Percentiles rank a stretch among this genome's conserved stretches.
phyloP scores from a whole-genome alignment of 257 asterid genomes.

The Solanum ossicruentum region DNA sequence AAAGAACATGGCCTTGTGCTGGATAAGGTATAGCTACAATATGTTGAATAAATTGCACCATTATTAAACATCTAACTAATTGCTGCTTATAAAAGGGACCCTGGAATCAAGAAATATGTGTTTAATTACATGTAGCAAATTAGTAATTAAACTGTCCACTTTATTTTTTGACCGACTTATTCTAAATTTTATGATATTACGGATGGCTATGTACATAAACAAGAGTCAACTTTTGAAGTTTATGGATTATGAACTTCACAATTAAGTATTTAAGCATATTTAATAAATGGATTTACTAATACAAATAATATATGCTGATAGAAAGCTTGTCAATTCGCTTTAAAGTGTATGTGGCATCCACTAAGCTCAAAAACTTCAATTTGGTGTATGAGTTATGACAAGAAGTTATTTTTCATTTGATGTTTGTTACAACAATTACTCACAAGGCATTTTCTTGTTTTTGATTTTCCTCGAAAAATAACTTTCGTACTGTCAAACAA shows the following conservation, averaged over 20 bases:
- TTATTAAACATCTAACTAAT: not conserved
- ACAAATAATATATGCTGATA: not conserved
- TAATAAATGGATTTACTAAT: not conserved
- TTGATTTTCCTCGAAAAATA: too few relatives aligned
- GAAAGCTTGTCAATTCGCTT: not conserved
- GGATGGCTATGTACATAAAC: not conserved
- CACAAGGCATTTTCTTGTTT: too few relatives aligned
- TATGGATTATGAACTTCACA: not conserved
- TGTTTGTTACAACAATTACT: too few relatives aligned
- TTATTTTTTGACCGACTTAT: not conserved
- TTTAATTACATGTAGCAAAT: not conserved
- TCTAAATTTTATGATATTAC: not conserved
- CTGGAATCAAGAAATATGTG: not conserved
- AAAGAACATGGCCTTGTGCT: slow-evolving; percentile 76
- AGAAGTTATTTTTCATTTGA: too few relatives aligned
- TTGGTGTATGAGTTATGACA: not conserved
- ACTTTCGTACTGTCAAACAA: too few relatives aligned
- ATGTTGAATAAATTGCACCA: slow-evolving; percentile 33
- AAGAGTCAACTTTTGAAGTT: not conserved
- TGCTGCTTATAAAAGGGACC: not conserved
- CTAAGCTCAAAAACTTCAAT: not conserved
- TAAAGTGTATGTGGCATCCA: not conserved
- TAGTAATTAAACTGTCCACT: not conserved
- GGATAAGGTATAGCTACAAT: slow-evolving; percentile 49
- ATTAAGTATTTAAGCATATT: not conserved